Percentiles rank a stretch among this genome's conserved stretches.
Conservation (phyloP, 2,329 filamentous ascomycete species). For the Trichoderma sp. region DNA sequence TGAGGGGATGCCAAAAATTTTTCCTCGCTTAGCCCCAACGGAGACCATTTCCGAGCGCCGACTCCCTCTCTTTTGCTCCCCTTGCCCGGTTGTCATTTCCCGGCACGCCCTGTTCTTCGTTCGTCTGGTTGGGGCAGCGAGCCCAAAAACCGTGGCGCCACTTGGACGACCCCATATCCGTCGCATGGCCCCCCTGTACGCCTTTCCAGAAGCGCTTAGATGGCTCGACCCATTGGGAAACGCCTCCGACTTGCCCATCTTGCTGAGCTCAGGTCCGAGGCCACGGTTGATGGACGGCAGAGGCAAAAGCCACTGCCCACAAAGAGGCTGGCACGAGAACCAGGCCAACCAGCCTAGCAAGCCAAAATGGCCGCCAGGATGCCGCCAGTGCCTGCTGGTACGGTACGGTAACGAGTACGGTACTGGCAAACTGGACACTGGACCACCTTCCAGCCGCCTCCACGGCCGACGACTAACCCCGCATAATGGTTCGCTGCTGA, state of each 20-base stretch:
- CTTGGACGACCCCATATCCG: slow-evolving; percentile 16
- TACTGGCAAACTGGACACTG: neutral
- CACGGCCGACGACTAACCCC: slow-evolving; percentile 13
- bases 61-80: neutral
- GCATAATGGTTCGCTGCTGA: slow-evolving; percentile 19
- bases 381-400: neutral
- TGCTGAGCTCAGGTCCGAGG: slow-evolving; percentile 18
- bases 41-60: slow-evolving; percentile 19
- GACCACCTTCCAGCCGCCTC: neutral
- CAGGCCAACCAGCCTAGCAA: neutral
- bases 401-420: neutral
- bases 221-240: slow-evolving; percentile 19
- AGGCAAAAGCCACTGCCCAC: neutral
- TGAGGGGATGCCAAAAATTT: slow-evolving; percentile 3
- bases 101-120: slow-evolving; percentile 14
- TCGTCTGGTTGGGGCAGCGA: slow-evolving; percentile 14
- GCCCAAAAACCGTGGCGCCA: slow-evolving; percentile 21
- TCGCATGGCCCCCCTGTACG: slow-evolving; percentile 22
- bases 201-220: slow-evolving; percentile 9
- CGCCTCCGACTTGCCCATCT: slow-evolving; percentile 15
- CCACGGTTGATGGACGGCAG: slow-evolving; percentile 5
- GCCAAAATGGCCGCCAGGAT: slow-evolving; percentile 3
- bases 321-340: slow-evolving; percentile 8
- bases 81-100: slow-evolving; percentile 15
- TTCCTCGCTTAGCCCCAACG: slow-evolving; percentile 19